These are phyloP conservation scores for Lomentospora prolificans DNA, from an alignment of 2,329 filamentous ascomycete genomes.

Conservation along the genomic window DNA sequence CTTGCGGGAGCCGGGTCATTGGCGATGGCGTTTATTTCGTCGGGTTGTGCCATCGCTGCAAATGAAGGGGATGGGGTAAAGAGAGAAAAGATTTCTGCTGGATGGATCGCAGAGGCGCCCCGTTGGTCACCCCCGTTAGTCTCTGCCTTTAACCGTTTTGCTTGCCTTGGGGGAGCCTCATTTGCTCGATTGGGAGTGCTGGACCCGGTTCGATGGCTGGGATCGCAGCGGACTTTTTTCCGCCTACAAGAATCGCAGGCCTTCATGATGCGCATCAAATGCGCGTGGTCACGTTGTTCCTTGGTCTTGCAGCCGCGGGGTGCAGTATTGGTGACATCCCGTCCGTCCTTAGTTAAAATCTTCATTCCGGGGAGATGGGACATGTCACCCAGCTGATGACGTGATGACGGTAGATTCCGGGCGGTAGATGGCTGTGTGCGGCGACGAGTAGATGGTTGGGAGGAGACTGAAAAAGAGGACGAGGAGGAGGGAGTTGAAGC, in stretches of 20 bases:
- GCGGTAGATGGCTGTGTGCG: constrained; percentile 10
- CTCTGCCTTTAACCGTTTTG: neutral
- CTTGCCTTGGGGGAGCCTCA: neutral
- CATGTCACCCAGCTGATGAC: constrained; percentile 27
- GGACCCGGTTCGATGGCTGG: constrained; percentile 36
- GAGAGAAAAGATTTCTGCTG: neutral
- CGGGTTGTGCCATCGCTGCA: no score
- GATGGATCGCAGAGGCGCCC: neutral
- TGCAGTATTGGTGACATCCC: constrained; percentile 52
- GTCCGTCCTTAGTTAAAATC: constrained; percentile 54
- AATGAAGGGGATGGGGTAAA: no score
- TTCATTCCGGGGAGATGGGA: constrained; percentile 52
- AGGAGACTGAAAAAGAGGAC: neutral
- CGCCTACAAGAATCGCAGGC: constrained; percentile 52
- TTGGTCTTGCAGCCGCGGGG: constrained; percentile 56
- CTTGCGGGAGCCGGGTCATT: neutral
- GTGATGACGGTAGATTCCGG: neutral
- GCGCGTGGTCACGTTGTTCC: constrained; percentile 58
- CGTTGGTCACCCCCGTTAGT: neutral
- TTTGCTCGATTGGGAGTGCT: constrained; percentile 21
- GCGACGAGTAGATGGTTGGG: constrained; percentile 9
- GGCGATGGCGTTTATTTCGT: neutral
- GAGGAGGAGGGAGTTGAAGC: constrained; percentile 8
- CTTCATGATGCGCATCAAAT: constrained; percentile 57
- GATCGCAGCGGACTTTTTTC: constrained; percentile 56